phyloP scores from a whole-genome alignment of 208 protist genomes.

The Strigomonas culicis region DNA sequence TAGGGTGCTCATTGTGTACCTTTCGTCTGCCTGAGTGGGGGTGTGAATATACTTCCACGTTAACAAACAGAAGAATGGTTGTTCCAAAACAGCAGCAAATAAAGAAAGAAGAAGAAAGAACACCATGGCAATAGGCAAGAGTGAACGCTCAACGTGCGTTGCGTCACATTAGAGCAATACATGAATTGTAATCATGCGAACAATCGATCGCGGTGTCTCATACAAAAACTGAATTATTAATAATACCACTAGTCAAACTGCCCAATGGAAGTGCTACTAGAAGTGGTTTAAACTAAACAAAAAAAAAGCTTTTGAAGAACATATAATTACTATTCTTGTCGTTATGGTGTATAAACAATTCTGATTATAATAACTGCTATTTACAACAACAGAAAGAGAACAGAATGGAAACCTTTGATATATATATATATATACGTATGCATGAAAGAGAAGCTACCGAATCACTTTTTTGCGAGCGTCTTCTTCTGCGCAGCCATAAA shows the following conservation, averaged over 20 bases:
- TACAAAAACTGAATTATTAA: no score
- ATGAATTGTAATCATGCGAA: no score
- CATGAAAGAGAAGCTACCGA: neutral
- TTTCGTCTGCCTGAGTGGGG: neutral
- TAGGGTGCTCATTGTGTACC: constrained; percentile 50
- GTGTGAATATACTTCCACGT: neutral
- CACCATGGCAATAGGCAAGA: neutral
- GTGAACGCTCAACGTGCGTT: neutral
- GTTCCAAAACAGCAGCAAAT: constrained; percentile 1
- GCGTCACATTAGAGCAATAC: neutral
- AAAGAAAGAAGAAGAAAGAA: constrained; percentile 3
- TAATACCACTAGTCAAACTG: no score
- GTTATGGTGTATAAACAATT: no score
- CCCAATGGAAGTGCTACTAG: no score
- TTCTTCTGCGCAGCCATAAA: constrained; percentile 24
- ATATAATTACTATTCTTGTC: no score
- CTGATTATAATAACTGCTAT: no score
- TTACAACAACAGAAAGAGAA: no score
- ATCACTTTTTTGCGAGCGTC: neutral
- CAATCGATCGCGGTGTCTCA: no score
- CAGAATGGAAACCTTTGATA: neutral
- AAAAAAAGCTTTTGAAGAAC: no score
- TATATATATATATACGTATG: constrained; percentile 5
- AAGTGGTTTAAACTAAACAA: no score
- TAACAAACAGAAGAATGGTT: neutral